A percentile compares a stretch with the other conserved stretches of the same genome.
phyloP scores from a whole-genome alignment of 257 asterid genomes.

The Sherardia arvensis region DNA sequence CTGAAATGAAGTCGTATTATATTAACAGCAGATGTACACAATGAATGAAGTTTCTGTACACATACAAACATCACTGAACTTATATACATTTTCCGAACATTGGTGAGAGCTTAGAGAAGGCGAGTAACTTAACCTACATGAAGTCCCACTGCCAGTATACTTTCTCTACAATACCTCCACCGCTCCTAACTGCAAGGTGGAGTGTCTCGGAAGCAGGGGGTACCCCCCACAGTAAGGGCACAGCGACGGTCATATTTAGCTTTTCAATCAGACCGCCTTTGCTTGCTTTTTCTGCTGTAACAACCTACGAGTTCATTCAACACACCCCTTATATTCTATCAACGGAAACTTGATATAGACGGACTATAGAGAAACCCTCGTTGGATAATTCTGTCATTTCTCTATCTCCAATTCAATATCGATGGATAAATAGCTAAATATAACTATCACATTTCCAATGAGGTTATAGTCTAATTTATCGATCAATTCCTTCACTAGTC shows the following conservation, averaged over 20 bases:
- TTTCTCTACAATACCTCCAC: constrained; percentile 97
- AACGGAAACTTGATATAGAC: too few species aligned
- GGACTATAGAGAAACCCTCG: too few species aligned
- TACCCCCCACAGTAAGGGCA: constrained; percentile 95
- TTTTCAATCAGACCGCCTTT: constrained; percentile 78
- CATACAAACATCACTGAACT: constrained; percentile 17
- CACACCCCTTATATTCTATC: neutral
- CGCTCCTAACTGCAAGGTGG: constrained; percentile 78
- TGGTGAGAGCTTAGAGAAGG: constrained; percentile 26
- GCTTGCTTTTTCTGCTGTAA: constrained; percentile 71
- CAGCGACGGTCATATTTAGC: constrained; percentile 89
- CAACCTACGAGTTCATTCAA: constrained; percentile 43
- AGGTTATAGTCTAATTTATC: too few species aligned
- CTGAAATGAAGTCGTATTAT: neutral
- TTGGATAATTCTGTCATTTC: too few species aligned
- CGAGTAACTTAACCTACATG: constrained; percentile 31
- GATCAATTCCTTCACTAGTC: too few species aligned
- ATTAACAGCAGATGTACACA: constrained; percentile 19
- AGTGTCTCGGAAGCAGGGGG: constrained; percentile 99
- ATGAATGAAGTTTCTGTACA: constrained; percentile 25
- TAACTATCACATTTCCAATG: too few species aligned
- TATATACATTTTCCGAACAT: constrained; percentile 45
- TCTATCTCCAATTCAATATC: too few species aligned
- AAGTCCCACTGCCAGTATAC: constrained; percentile 97
- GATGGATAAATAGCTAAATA: too few species aligned